Evolutionary conservation across 805 yeast genomes (phyloP).

Genomic region (Candida tallmaniae): DNA sequence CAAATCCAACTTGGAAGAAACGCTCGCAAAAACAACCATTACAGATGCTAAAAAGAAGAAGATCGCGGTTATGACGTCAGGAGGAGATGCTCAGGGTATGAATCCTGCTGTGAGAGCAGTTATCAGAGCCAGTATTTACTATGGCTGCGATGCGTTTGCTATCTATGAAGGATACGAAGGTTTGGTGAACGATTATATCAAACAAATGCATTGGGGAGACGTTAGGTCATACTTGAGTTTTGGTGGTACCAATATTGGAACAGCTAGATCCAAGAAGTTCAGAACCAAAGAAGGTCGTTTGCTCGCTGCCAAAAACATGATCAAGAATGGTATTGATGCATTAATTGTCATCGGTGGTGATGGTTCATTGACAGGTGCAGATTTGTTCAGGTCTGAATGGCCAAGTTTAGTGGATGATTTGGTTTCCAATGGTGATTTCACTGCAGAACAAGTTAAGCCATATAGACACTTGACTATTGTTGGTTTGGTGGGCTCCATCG

Average conservation of each 20-base stretch:
- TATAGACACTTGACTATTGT: conserved; percentile 61
- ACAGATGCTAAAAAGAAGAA: conserved; percentile 28
- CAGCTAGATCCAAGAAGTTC: conserved; percentile 69
- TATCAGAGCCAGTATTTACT: conserved; percentile 60
- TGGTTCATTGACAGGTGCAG: conserved; percentile 81
- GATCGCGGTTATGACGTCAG: conserved; percentile 76
- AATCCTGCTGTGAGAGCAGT: conserved; percentile 73
- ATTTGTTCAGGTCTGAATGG: conserved; percentile 73
- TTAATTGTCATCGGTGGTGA: conserved; percentile 81
- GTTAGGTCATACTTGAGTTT: conserved; percentile 65
- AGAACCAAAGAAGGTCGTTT: conserved; percentile 64
- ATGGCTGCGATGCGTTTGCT: conserved; percentile 63
- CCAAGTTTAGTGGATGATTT: conserved; percentile 63
- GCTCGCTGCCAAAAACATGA: conserved; percentile 59
- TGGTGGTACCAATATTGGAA: conserved; percentile 79
- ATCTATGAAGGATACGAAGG: conserved; percentile 76
- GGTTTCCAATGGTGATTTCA: conserved; percentile 38
- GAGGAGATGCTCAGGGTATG: conserved; percentile 84
- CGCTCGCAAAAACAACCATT: not conserved
- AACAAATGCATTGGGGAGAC: conserved; percentile 66
- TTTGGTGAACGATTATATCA: conserved; percentile 51
- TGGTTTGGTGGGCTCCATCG: conserved; percentile 80
- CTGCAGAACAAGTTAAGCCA: conserved; percentile 41
- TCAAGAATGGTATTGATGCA: conserved; percentile 71
- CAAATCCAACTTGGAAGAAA: not conserved